Evolutionary conservation across 2,329 filamentous ascomycete genomes (phyloP).

Genomic region (Truncatella angustata): DNA sequence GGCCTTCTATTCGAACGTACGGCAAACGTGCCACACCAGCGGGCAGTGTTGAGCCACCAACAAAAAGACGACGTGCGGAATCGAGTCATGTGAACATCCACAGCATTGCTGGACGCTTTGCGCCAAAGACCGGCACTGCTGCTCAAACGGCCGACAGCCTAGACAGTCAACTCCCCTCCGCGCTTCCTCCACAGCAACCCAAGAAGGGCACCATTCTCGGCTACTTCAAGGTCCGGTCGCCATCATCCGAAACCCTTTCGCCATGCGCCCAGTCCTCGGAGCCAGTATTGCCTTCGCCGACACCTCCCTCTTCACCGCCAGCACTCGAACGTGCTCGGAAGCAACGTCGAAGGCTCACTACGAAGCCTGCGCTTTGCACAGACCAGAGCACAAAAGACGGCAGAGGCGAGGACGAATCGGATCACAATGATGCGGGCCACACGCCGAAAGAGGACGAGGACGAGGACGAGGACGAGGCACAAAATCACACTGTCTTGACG

Average conservation of each 20-base stretch:
- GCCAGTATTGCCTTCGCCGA: constrained; percentile 17
- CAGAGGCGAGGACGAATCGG: not conserved
- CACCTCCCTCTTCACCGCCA: constrained; percentile 31
- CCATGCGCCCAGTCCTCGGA: constrained; percentile 18
- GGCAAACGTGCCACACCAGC: constrained; percentile 28
- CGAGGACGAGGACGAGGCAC: not conserved
- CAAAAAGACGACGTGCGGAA: constrained; percentile 23
- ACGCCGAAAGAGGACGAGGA: not conserved
- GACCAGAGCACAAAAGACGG: constrained; percentile 11
- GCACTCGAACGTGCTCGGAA: constrained; percentile 14
- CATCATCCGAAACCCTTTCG: constrained; percentile 13
- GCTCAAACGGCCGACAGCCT: not conserved
- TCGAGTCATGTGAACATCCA: not conserved
- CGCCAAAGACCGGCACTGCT: not conserved
- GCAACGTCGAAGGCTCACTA: constrained; percentile 32
- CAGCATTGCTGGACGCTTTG: not conserved
- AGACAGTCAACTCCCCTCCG: constrained; percentile 3
- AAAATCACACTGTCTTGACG: not conserved
- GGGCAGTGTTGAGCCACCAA: constrained; percentile 18
- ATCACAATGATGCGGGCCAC: not conserved
- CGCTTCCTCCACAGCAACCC: constrained; percentile 10
- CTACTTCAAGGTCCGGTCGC: constrained; percentile 26
- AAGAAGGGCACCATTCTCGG: constrained; percentile 28
- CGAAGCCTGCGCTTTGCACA: constrained; percentile 15
- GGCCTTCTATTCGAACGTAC: constrained; percentile 31